These are phyloP conservation scores for Cyberlindnera maritima DNA, from an alignment of 805 yeast genomes.

Conservation along the genomic window DNA sequence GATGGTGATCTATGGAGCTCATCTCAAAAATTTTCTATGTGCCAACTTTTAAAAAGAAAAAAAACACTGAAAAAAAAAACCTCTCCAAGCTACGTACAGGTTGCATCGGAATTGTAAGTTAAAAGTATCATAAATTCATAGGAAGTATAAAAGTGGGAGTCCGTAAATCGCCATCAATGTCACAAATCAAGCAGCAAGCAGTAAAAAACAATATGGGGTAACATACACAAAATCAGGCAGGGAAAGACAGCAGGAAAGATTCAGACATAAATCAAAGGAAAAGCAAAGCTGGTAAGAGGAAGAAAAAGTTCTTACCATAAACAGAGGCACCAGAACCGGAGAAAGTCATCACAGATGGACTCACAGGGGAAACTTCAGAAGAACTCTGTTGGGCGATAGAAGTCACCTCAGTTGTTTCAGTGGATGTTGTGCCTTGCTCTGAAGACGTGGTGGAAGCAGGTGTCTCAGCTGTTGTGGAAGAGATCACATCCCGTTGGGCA, in stretches of 20 bases:
- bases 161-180: not conserved
- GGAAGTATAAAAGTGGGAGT: not conserved
- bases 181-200: not conserved
- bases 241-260: not conserved
- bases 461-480: not conserved
- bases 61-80: not conserved
- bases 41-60: slow-evolving; percentile 5
- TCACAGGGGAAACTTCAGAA: not conserved
- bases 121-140: slow-evolving; percentile 1
- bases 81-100: too few species aligned
- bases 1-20: slow-evolving; percentile 6
- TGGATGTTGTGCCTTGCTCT: not conserved
- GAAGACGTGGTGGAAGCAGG: not conserved
- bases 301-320: not conserved
- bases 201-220: not conserved
- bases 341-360: slow-evolving; percentile 7
- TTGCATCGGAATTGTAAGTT: not conserved
- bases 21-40: slow-evolving; percentile 10
- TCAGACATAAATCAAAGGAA: slow-evolving; percentile 2
- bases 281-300: slow-evolving; percentile 8
- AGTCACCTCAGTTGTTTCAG: not conserved
- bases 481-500: not conserved
- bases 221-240: not conserved
- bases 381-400: not conserved
- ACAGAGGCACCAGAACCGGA: slow-evolving; percentile 3